These are phyloP conservation scores for Cudoniella acicularis DNA, from an alignment of 495 filamentous ascomycete genomes.

Conservation along the genomic window DNA sequence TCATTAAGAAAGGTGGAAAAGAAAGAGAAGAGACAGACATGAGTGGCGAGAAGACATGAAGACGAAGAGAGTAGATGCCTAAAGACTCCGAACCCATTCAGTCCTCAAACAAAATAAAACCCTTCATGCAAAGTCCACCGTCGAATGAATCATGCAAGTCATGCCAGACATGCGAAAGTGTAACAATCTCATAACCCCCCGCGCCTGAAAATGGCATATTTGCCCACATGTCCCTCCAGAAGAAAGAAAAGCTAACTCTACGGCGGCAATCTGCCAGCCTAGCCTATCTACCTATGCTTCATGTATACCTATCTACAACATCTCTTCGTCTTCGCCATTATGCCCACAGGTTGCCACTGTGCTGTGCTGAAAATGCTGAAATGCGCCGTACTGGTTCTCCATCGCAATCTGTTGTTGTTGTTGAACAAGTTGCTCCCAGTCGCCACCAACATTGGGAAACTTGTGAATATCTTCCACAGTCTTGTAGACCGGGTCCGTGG, in stretches of 20 bases:
- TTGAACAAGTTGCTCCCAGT: constrained; percentile 37
- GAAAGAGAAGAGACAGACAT: not conserved
- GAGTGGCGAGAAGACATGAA: constrained; percentile 11
- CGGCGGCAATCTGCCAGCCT: constrained; percentile 9
- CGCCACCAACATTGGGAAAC: constrained; percentile 24
- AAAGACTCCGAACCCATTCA: constrained; percentile 6
- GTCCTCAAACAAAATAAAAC: constrained; percentile 5
- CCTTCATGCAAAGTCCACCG: not conserved
- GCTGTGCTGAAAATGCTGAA: constrained; percentile 14
- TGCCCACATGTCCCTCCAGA: constrained; percentile 2
- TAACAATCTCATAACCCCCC: not conserved
- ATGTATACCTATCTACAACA: constrained; percentile 27
- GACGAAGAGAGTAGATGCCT: constrained; percentile 25
- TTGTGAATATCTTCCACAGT: constrained; percentile 27
- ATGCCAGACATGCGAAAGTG: not conserved
- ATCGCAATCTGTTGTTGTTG: constrained; percentile 41
- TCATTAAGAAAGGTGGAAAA: constrained; percentile 4
- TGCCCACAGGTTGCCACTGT: constrained; percentile 2
- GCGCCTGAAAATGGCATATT: constrained; percentile 1
- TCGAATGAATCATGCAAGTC: not conserved
- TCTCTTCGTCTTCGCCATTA: constrained; percentile 25
- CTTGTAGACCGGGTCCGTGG: constrained; percentile 62
- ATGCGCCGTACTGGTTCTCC: constrained; percentile 52
- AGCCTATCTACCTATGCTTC: constrained; percentile 13
- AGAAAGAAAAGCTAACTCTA: constrained; percentile 13